A percentile compares a stretch with the other conserved stretches of the same genome.
Evolutionary conservation across 306 rosid species (phyloP).

Genomic region (Gynostemma pentaphyllum): DNA sequence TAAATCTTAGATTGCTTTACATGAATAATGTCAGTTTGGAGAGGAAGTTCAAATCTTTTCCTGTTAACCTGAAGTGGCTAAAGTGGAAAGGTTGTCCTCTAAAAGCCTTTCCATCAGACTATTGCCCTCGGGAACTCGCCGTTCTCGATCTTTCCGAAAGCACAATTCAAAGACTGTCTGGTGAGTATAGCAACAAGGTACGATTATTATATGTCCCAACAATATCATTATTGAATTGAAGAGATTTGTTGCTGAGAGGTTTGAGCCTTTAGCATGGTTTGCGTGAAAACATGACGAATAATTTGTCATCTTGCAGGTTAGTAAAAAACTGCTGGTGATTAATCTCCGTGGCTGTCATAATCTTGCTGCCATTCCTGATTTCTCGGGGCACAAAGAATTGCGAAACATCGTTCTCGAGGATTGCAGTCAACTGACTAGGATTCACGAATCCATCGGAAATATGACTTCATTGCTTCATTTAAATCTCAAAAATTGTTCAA

Average conservation of each 20-base stretch:
- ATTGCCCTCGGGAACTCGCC: conserved; percentile 29
- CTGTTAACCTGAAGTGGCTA: conserved; percentile 46
- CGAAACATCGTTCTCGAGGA: conserved; percentile 35
- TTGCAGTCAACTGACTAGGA: conserved; percentile 26
- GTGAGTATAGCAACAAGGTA: conserved; percentile 20
- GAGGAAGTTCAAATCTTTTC: conserved; percentile 31
- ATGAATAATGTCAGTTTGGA: conserved; percentile 35
- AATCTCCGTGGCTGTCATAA: conserved; percentile 26
- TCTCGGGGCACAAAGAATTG: conserved; percentile 32
- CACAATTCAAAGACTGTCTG: conserved; percentile 24
- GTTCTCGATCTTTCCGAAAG: conserved; percentile 52
- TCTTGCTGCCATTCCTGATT: conserved; percentile 37
- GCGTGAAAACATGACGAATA: not conserved
- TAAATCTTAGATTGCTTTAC: conserved; percentile 36
- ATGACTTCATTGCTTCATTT: conserved; percentile 27
- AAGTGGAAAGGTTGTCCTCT: conserved; percentile 55
- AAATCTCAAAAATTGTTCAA: conserved; percentile 27
- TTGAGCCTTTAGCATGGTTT: too few relatives aligned
- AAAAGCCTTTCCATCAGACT: conserved; percentile 26
- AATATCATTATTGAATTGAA: too few relatives aligned
- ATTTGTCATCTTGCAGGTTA: conserved; percentile 25
- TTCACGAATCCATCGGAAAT: conserved; percentile 44
- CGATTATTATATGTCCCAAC: not conserved
- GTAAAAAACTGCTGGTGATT: conserved; percentile 33
- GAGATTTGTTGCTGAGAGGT: too few relatives aligned